Base-by-base conservation (phyloP, 2,329 filamentous ascomycete genomes). In the Trichoderma lentiforme region DNA sequence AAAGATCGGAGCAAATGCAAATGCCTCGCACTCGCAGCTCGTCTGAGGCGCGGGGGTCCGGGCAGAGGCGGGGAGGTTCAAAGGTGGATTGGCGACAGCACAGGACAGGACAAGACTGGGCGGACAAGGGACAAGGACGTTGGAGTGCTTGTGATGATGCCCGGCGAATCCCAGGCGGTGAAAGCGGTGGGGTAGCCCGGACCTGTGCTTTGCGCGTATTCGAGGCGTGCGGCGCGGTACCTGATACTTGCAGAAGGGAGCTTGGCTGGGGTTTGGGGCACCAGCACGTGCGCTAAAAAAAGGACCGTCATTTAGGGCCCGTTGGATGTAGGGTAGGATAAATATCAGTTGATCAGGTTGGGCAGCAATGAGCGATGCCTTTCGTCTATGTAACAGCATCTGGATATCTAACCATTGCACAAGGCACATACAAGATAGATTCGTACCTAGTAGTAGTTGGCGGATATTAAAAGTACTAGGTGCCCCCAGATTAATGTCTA, bases 91-190 rank as follows among this genome's bases (percentile, higher is more conserved):
- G 68, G 68, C 32, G 58, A 70, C 34, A 70, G 39, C 39, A 43
- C 39, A 43, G 39, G 39, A 43, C 39, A 39, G 51, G 34, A 71
- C 60, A 57, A 36, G 66, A 69, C 66, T 36, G 34, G 34, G 34
- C 39, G 39, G 39, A 43, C 39, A 43, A 70, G 67, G 53, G 34
- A 69, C 57, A 69, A 57, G 39, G 67, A 32, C 57, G 66, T 61
- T 57, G 67, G 51, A 32, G 18, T 26, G 24, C 32, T 60, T 39
- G 51, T 26, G 61, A 71, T 66, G 69, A 57, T 51, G 69, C 51
- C 69, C 62, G 58, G 69, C 69, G 69, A 65, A 71, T 60, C 32
- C 39, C 63, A 53, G 69, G 69, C 69, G 61, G 69, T 71, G 61
- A 71, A 70, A 56, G 60, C 24, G 21, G 62, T 21, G 60, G 69